Conservation (phyloP, 2,329 filamentous ascomycete genomes). For the Simplicillium aogashimaense region DNA sequence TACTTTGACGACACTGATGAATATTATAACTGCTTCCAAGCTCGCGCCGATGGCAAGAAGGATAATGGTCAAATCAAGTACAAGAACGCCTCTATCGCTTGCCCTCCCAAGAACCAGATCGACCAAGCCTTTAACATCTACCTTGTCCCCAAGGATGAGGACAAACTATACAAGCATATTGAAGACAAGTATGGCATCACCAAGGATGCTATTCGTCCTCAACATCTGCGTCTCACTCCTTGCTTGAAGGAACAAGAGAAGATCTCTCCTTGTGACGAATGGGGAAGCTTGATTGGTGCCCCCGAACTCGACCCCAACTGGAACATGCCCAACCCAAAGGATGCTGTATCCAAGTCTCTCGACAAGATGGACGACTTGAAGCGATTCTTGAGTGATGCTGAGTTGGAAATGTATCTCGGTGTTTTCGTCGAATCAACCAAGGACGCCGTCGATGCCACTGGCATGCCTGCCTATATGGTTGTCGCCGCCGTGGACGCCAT, state of each 20-base stretch:
- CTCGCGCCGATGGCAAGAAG: too few species aligned
- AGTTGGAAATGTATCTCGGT: background rate
- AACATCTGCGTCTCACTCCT: conserved; percentile 10
- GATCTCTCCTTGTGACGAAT: too few species aligned
- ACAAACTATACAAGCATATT: conserved; percentile 11
- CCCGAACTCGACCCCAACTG: too few species aligned
- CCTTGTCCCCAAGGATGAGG: conserved; percentile 7
- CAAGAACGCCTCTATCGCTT: background rate
- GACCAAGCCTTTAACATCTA: background rate
- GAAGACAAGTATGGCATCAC: conserved; percentile 7
- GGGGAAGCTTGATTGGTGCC: too few species aligned
- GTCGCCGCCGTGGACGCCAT: conserved; percentile 14
- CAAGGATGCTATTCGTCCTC: background rate
- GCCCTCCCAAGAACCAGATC: too few species aligned
- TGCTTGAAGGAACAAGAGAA: too few species aligned
- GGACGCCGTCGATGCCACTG: conserved; percentile 7
- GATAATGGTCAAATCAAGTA: background rate
- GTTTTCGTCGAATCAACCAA: conserved; percentile 6
- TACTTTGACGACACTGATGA: too few species aligned
- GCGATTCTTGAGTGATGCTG: too few species aligned
- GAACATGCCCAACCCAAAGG: too few species aligned
- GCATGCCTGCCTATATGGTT: conserved; percentile 13
- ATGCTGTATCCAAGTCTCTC: too few species aligned
- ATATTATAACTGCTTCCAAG: too few species aligned
- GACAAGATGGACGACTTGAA: too few species aligned